A percentile compares a stretch with the other conserved stretches of the same genome.
phyloP scores from a whole-genome alignment of 1,284 basidiomycete species.

The Fomes fomentarius region DNA sequence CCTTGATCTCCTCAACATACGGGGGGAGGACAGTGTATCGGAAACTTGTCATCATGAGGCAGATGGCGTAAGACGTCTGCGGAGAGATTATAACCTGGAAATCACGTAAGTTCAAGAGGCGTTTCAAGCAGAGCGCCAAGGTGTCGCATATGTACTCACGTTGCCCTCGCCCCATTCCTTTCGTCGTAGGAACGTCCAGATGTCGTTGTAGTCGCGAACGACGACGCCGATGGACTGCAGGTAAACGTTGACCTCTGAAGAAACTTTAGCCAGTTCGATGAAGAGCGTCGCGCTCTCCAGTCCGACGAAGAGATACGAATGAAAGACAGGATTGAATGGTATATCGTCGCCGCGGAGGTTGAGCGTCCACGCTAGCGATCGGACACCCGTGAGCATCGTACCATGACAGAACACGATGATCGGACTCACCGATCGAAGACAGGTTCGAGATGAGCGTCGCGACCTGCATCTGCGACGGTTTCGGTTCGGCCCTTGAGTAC shows the following conservation, averaged over 20 bases:
- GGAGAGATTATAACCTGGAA: constrained; percentile 65
- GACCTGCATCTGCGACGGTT: constrained; percentile 63
- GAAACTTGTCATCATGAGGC: constrained; percentile 78
- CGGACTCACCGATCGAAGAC: constrained; percentile 59
- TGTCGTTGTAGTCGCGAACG: constrained; percentile 72
- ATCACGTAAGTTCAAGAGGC: background rate
- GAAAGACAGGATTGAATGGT: constrained; percentile 87
- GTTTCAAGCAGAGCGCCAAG: background rate
- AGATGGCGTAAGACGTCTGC: constrained; percentile 78
- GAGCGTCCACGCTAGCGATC: constrained; percentile 67
- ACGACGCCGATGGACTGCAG: constrained; percentile 62
- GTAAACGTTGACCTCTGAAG: constrained; percentile 57
- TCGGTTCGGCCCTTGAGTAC: constrained; percentile 62
- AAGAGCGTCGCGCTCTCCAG: constrained; percentile 66
- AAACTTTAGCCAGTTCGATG: constrained; percentile 65
- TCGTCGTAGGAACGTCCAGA: constrained; percentile 78
- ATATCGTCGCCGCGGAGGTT: constrained; percentile 89
- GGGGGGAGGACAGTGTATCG: constrained; percentile 72
- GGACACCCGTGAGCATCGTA: constrained; percentile 3
- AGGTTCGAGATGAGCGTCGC: constrained; percentile 68
- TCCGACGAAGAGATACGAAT: constrained; percentile 80
- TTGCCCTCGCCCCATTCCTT: constrained; percentile 80
- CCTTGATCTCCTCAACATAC: constrained; percentile 79
- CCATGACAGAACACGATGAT: background rate
- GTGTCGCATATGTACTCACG: constrained; percentile 37